Percentiles rank a stretch among this genome's conserved stretches.
phyloP scores from a whole-genome alignment of 441 rosid species.

The Hura crepitans region DNA sequence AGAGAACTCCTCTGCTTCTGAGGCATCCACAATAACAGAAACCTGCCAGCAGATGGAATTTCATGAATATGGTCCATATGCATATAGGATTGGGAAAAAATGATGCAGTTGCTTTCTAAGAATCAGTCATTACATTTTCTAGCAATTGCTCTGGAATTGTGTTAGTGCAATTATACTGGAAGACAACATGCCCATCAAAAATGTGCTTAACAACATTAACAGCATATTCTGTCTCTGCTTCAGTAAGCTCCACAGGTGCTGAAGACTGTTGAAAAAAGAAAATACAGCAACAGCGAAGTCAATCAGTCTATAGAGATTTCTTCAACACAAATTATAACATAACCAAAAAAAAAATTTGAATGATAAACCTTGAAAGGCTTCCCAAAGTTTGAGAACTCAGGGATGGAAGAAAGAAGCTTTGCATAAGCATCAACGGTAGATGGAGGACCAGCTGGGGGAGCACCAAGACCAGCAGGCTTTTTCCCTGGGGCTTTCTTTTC shows the following conservation, averaged over 20 bases:
- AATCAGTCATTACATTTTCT: slow-evolving; percentile 67
- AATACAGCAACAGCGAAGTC: slow-evolving; percentile 12
- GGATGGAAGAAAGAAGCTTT: slow-evolving; percentile 72
- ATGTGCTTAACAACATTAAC: slow-evolving; percentile 95
- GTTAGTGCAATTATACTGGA: slow-evolving; percentile 96
- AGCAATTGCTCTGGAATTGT: slow-evolving; percentile 89
- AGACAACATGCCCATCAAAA: slow-evolving; percentile 73
- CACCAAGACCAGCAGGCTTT: slow-evolving; percentile 82
- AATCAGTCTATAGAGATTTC: slow-evolving; percentile 11
- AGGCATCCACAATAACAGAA: slow-evolving; percentile 75
- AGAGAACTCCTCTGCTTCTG: slow-evolving; percentile 80
- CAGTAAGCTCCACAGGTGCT: slow-evolving; percentile 88
- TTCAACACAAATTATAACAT: slow-evolving; percentile 1
- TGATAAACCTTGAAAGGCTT: slow-evolving; percentile 80
- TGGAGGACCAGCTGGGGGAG: slow-evolving; percentile 53
- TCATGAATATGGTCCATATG: slow-evolving; percentile 11
- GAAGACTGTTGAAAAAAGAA: slow-evolving; percentile 51
- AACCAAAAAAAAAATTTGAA: slow-evolving; percentile 15
- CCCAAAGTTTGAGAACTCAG: slow-evolving; percentile 73
- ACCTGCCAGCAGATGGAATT: slow-evolving; percentile 48
- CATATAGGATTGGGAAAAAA: slow-evolving; percentile 5
- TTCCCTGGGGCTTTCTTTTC: slow-evolving; percentile 93
- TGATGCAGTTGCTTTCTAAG: slow-evolving; percentile 2
- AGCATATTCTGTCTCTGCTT: slow-evolving; percentile 97
- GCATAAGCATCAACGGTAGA: slow-evolving; percentile 75